A percentile compares a stretch with the other conserved stretches of the same genome.
Evolutionary conservation across 331 rosid genomes (phyloP).

Genomic region (Phaseolus coccineus): DNA sequence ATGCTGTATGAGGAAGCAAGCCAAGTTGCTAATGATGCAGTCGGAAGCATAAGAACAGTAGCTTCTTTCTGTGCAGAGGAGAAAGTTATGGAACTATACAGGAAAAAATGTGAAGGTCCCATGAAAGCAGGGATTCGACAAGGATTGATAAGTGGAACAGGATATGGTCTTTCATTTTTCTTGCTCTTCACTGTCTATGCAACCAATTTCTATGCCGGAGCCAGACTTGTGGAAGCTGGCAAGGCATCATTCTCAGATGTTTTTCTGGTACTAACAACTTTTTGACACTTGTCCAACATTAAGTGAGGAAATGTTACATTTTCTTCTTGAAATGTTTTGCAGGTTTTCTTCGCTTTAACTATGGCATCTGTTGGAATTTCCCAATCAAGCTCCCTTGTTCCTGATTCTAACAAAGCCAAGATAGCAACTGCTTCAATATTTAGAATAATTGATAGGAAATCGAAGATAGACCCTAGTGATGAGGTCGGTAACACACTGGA

Average conservation of each 20-base stretch:
- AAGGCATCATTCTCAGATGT: constrained; percentile 61
- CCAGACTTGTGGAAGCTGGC: constrained; percentile 59
- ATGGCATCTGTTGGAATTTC: constrained; percentile 77
- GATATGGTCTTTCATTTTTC: constrained; percentile 71
- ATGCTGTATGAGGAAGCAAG: constrained; percentile 81
- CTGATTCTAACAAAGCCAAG: constrained; percentile 71
- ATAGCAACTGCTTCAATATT: constrained; percentile 72
- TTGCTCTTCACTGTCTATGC: constrained; percentile 64
- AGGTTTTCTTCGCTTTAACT: constrained; percentile 86
- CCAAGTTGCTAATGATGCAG: constrained; percentile 87
- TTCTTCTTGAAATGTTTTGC: constrained; percentile 28
- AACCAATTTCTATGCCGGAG: constrained; percentile 74
- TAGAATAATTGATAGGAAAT: constrained; percentile 62
- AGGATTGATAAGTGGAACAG: constrained; percentile 76
- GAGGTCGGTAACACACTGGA: constrained; percentile 65
- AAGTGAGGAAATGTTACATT: background rate
- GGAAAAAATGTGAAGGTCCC: constrained; percentile 78
- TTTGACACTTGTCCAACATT: constrained; percentile 1
- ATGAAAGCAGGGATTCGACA: constrained; percentile 62
- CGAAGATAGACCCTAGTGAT: constrained; percentile 71
- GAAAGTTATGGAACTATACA: constrained; percentile 80
- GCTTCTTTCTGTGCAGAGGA: constrained; percentile 87
- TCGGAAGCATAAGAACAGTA: constrained; percentile 83
- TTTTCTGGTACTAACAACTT: constrained; percentile 56
- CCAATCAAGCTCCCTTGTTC: constrained; percentile 67